Conservation (phyloP, 2,329 filamentous ascomycete species). For the Cercospora zeina region DNA sequence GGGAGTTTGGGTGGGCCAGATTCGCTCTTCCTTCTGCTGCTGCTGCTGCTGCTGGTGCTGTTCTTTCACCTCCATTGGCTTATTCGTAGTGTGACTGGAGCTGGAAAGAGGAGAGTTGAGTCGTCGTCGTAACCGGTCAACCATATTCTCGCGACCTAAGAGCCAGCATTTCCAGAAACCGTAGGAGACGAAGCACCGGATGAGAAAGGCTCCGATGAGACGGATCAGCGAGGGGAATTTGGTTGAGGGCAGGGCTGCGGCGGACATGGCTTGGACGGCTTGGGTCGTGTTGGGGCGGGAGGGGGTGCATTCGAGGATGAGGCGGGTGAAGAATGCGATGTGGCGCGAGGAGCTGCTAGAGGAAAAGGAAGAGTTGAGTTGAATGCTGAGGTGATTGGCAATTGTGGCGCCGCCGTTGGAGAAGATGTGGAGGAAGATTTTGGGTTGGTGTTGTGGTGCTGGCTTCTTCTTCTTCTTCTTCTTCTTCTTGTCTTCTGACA, state of each 20-base stretch:
- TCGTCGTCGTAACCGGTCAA: conserved; percentile 8
- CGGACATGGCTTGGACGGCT: conserved; percentile 24
- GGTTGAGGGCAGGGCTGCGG: conserved; percentile 25
- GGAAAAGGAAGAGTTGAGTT: not conserved
- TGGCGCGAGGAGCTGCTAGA: not conserved
- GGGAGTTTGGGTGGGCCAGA: conserved; percentile 30
- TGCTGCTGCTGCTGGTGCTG: no score
- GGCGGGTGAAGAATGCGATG: conserved; percentile 24
- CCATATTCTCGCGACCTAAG: conserved; percentile 12
- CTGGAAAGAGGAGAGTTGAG: not conserved
- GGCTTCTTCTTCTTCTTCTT: not conserved
- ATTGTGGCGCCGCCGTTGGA: conserved; percentile 41
- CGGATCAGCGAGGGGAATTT: conserved; percentile 17
- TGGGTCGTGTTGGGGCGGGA: conserved; percentile 23
- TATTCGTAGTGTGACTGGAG: not conserved
- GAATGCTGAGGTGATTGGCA: conserved; percentile 29
- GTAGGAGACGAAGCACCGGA: conserved; percentile 14
- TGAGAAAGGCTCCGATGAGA: conserved; percentile 19
- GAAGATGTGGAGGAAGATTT: conserved; percentile 27
- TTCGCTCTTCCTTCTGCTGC: not conserved
- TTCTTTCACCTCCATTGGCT: no score
- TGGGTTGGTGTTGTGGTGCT: no score
- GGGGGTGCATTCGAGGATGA: conserved; percentile 38
- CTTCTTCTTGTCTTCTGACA: no score
- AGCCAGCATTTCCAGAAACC: conserved; percentile 9